Conservation (phyloP, 2,329 filamentous ascomycete species). For the Xylaria hypoxylon region DNA sequence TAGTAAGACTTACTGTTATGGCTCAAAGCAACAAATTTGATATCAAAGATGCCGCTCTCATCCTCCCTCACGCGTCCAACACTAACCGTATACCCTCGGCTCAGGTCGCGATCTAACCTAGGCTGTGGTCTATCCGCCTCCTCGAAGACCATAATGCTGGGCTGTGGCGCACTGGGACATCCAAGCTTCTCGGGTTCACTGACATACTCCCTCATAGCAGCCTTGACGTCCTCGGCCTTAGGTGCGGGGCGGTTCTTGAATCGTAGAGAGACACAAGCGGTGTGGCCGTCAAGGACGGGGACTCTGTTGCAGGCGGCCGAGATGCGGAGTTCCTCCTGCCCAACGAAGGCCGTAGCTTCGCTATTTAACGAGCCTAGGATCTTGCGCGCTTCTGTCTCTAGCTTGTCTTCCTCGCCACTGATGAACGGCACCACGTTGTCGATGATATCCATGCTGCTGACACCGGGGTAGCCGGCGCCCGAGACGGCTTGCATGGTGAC, state of each 20-base stretch:
- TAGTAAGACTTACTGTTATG: constrained; percentile 71
- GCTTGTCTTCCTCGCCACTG: constrained; percentile 92
- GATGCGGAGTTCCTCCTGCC: constrained; percentile 79
- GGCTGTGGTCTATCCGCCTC: constrained; percentile 92
- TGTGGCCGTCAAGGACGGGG: constrained; percentile 94
- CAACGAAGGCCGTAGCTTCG: constrained; percentile 78
- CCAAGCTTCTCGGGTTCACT: constrained; percentile 85
- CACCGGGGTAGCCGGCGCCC: constrained; percentile 89
- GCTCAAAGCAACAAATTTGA: constrained; percentile 93
- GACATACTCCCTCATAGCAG: constrained; percentile 82
- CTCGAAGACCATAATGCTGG: constrained; percentile 88
- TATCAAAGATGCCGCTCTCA: constrained; percentile 88
- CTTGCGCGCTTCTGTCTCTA: constrained; percentile 94
- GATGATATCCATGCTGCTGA: constrained; percentile 93
- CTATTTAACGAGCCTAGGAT: constrained; percentile 83
- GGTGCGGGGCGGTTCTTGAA: constrained; percentile 83
- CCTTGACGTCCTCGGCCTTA: constrained; percentile 78
- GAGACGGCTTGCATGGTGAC: constrained; percentile 96
- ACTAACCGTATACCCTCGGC: constrained; percentile 88
- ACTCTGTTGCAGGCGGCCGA: constrained; percentile 93
- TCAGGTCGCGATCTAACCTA: constrained; percentile 85
- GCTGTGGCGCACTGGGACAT: constrained; percentile 85
- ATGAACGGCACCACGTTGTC: constrained; percentile 98
- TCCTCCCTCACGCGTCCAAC: constrained; percentile 90
- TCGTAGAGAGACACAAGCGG: constrained; percentile 88